Evolutionary conservation across 2,329 filamentous ascomycete species (phyloP).

Genomic region (Cylindrodendrum hubeiense): DNA sequence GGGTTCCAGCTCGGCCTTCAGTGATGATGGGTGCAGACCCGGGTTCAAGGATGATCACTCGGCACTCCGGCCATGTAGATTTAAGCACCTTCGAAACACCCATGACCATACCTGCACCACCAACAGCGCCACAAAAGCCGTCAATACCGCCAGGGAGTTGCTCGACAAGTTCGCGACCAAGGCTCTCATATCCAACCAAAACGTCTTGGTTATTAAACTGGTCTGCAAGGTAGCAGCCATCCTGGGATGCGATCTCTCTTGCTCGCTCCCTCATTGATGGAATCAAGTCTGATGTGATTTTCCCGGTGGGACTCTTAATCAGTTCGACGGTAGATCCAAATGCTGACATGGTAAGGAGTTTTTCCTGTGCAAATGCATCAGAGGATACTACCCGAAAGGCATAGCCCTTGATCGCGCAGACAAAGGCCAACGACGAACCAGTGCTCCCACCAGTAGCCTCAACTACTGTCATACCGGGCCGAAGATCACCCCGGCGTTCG

Average conservation of each 20-base stretch:
- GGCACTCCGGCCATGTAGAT: background rate
- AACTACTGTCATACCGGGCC: conserved; percentile 1
- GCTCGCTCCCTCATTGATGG: background rate
- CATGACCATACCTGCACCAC: background rate
- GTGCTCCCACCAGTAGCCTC: conserved; percentile 22
- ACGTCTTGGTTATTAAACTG: conserved; percentile 4
- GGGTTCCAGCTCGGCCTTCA: background rate
- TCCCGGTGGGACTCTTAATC: background rate
- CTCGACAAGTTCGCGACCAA: background rate
- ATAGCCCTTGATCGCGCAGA: conserved; percentile 10
- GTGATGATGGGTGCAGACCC: background rate
- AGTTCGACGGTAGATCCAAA: background rate
- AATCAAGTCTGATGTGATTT: background rate
- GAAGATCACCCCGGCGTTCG: background rate
- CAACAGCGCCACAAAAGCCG: conserved; percentile 1
- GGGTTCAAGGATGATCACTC: background rate
- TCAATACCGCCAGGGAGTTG: background rate
- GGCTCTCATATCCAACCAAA: background rate
- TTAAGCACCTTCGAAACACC: background rate
- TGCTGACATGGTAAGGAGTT: background rate
- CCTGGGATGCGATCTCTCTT: background rate
- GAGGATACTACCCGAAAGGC: background rate
- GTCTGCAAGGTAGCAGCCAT: background rate
- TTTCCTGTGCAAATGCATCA: background rate
- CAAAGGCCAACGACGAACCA: conserved; percentile 11